phyloP scores from a whole-genome alignment of 2,329 filamentous ascomycete species.

The Hirsutella rhossiliensis region DNA sequence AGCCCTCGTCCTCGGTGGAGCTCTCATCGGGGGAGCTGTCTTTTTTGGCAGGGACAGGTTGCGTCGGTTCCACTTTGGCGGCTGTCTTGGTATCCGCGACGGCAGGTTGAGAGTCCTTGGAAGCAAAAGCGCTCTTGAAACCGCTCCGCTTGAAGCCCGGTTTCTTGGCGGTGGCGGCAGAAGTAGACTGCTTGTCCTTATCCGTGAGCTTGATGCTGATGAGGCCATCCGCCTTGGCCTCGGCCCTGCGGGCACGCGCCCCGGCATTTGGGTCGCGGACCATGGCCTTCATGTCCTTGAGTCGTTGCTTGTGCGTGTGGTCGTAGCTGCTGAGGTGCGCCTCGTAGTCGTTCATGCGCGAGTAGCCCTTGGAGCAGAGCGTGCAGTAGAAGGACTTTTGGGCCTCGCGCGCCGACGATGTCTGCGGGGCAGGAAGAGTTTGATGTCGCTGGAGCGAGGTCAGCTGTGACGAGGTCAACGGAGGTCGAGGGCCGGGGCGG shows the following conservation, averaged over 20 bases:
- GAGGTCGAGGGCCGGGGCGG: slow-evolving; percentile 26
- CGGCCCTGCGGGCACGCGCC: slow-evolving; percentile 53
- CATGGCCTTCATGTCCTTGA: slow-evolving; percentile 81
- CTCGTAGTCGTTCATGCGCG: slow-evolving; percentile 91
- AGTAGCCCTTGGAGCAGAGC: slow-evolving; percentile 88
- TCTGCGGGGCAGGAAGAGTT: slow-evolving; percentile 46
- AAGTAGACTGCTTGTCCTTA: slow-evolving; percentile 12
- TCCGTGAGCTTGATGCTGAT: slow-evolving; percentile 50
- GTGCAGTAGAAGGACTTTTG: slow-evolving; percentile 73
- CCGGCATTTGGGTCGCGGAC: slow-evolving; percentile 57
- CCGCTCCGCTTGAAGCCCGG: slow-evolving; percentile 71
- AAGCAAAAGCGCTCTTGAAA: slow-evolving; percentile 65
- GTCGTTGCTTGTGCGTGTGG: slow-evolving; percentile 84
- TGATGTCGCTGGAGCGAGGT: slow-evolving; percentile 34
- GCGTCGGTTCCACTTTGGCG: not conserved
- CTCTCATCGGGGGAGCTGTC: slow-evolving; percentile 31
- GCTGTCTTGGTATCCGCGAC: not conserved
- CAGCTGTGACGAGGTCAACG: slow-evolving; percentile 24
- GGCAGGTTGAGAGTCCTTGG: slow-evolving; percentile 25
- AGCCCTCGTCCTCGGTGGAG: slow-evolving; percentile 59
- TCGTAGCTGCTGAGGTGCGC: slow-evolving; percentile 90
- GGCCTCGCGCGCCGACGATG: slow-evolving; percentile 58
- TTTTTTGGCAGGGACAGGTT: slow-evolving; percentile 11
- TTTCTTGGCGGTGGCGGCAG: slow-evolving; percentile 33
- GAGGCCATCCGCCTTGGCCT: slow-evolving; percentile 57